phyloP scores from a whole-genome alignment of 106 monocot genomes.

The Cymbidium sinense region DNA sequence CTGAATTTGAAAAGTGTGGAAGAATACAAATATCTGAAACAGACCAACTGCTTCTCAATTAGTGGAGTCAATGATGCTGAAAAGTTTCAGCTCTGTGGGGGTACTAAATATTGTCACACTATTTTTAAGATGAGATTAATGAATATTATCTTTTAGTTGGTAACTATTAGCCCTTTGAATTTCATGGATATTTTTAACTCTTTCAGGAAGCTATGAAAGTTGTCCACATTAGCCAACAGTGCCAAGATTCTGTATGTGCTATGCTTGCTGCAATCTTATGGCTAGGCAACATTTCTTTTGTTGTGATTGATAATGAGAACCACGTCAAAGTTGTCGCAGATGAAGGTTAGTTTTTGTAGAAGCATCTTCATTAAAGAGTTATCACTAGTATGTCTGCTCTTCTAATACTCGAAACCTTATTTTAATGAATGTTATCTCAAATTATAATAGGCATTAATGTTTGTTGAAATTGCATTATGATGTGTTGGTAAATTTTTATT shows the following conservation, averaged over 20 bases:
- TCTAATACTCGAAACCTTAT: too few species aligned
- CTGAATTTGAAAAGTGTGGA: conserved; percentile 66
- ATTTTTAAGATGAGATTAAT: background rate
- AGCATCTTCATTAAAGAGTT: too few species aligned
- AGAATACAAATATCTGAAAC: conserved; percentile 77
- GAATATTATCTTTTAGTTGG: background rate
- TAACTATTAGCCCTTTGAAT: background rate
- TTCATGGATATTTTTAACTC: background rate
- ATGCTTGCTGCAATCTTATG: conserved; percentile 88
- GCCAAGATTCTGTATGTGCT: conserved; percentile 71
- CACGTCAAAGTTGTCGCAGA: conserved; percentile 80
- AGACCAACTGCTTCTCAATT: conserved; percentile 74
- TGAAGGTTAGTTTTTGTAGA: conserved; percentile 79
- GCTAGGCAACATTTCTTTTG: conserved; percentile 86
- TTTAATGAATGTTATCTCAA: too few species aligned
- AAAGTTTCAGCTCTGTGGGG: conserved; percentile 62
- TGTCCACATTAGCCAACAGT: conserved; percentile 76
- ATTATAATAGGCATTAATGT: too few species aligned
- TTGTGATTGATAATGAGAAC: conserved; percentile 82
- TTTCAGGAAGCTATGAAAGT: conserved; percentile 87
- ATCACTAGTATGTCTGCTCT: background rate
- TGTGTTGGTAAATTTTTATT: too few species aligned
- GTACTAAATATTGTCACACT: conserved; percentile 20
- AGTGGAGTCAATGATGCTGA: conserved; percentile 81
- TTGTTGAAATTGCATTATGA: too few species aligned